Base-by-base conservation (phyloP, 768 basidiomycete genomes). In the Kwoniella pini region DNA sequence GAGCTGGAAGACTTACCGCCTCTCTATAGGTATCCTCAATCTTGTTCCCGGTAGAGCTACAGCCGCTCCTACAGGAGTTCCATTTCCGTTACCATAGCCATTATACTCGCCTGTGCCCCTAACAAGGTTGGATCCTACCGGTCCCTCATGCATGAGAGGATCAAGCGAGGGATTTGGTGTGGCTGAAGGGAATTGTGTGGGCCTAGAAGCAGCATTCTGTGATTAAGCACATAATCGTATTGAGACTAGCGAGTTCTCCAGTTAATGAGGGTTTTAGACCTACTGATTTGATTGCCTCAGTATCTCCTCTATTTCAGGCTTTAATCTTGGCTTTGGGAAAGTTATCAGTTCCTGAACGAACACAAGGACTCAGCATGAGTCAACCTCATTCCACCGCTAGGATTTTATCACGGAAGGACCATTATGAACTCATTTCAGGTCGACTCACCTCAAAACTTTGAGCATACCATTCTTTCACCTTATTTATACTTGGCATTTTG, bases 381-480 rank as follows among this genome's bases (percentile, higher is more conserved):
- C n/a, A n/a, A n/a, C n/a, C n/a, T n/a, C n/a, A n/a, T n/a, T n/a
- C n/a, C n/a, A n/a, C n/a, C n/a, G n/a, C n/a, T n/a, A 36, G 9
- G 33, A 7, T 36, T 36, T 36, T 7, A 36, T 9, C 9, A 53
- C 22, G 21, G 53, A 11, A 54, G 7, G 2, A n/a, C 10, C 40
- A 19, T 11, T 10, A 15, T n/a, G 31, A 27, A 44, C 40, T 22
- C n/a, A 17, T 38, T 53, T 15, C 26, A 12, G 19, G 21, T 26
- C 36, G 30, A 80, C 86, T 52, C 54, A 94, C 95, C 84, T 98
- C 90, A 78, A 99, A 98, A 15, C 90, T 91, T 81, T 98, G 91
- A 0, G 95, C 95, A 78, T 99, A 99, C 96, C 96, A 99, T 72
- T 95, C 88, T 81, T 93, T 94, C 61, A 99, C 81, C 75, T 90